Conservation (phyloP, 139 green algal genomes). For the Mesotaenium endlicherianum region DNA sequence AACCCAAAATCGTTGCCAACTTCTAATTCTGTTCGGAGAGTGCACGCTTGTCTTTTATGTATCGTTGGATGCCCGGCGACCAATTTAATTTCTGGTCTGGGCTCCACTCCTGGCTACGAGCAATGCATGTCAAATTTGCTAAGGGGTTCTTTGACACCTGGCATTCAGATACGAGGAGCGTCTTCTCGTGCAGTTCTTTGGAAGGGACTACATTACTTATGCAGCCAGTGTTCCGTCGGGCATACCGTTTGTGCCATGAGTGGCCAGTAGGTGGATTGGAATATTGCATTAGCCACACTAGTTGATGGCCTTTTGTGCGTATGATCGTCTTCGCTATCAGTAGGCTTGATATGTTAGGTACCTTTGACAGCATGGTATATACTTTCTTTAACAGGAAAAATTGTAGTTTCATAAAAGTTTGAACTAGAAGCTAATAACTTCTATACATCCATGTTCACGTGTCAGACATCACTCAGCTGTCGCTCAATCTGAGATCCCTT, state of each 20-base stretch:
- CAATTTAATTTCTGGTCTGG: neutral
- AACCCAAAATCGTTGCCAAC: neutral
- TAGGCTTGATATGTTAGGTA: no score
- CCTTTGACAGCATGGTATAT: no score
- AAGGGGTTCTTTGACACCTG: neutral
- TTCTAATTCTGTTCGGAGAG: neutral
- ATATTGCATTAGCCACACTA: no score
- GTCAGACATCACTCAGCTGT: no score
- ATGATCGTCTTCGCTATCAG: no score
- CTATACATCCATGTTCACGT: no score
- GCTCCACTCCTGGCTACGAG: neutral
- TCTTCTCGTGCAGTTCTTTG: constrained; percentile 17
- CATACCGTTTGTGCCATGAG: constrained; percentile 7
- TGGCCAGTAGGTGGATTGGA: no score
- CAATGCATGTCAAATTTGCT: neutral
- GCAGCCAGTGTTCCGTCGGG: neutral
- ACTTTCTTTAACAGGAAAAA: no score
- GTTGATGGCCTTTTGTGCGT: no score
- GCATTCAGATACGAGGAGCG: constrained; percentile 9
- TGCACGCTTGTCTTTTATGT: neutral
- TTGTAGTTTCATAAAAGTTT: no score
- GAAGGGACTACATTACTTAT: neutral
- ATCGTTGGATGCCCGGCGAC: neutral
- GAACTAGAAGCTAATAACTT: no score
- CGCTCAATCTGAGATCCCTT: no score